Conservation (phyloP, 2,329 filamentous ascomycete species). For the Colletotrichum simmondsii region DNA sequence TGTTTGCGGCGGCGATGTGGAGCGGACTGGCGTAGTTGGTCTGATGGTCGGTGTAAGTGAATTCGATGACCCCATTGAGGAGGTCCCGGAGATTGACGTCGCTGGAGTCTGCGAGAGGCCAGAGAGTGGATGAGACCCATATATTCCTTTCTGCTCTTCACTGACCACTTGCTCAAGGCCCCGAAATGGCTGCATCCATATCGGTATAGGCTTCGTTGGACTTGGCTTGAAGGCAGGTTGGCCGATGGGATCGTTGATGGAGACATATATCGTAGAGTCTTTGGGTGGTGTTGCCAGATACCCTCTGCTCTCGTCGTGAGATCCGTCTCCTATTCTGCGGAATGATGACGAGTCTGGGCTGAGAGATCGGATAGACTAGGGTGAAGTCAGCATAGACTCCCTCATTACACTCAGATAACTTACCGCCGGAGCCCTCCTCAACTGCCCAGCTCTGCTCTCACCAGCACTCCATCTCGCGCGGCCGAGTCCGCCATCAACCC, state of each 20-base stretch:
- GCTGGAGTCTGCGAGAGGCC: neutral
- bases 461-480: slow-evolving; percentile 54
- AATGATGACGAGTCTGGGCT: slow-evolving; percentile 17
- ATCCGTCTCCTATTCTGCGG: neutral
- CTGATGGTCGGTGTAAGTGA: slow-evolving; percentile 3
- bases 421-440: slow-evolving; percentile 28
- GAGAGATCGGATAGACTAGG: slow-evolving; percentile 10
- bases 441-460: slow-evolving; percentile 32
- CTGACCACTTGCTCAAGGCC: slow-evolving; percentile 32
- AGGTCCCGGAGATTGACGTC: slow-evolving; percentile 2
- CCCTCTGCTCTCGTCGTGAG: slow-evolving; percentile 3
- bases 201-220: slow-evolving; percentile 62
- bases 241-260: slow-evolving; percentile 60
- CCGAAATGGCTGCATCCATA: slow-evolving; percentile 51
- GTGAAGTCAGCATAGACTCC: neutral
- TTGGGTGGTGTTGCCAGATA: slow-evolving; percentile 9
- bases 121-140: neutral
- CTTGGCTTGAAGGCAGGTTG: slow-evolving; percentile 58
- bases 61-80: slow-evolving; percentile 4
- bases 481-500: slow-evolving; percentile 58
- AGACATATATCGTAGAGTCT: slow-evolving; percentile 57
- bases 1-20: neutral
- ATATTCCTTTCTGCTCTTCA: slow-evolving; percentile 7
- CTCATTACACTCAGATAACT: neutral
- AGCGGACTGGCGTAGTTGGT: slow-evolving; percentile 9